Conservation (phyloP, 1,139 yeast genomes). For the Geotrichum europaeum region DNA sequence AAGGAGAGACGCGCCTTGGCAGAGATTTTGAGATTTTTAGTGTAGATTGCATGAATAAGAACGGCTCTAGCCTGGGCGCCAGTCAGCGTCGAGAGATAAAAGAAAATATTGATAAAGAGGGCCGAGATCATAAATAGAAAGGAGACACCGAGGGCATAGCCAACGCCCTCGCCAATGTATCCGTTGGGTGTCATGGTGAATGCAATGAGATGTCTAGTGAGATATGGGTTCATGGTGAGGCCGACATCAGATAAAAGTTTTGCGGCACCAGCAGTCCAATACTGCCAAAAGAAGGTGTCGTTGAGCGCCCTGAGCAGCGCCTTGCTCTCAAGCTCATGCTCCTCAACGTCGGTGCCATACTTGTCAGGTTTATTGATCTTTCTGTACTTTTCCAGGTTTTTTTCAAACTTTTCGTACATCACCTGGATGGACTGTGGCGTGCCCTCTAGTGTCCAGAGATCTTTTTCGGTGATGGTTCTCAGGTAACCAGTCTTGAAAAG, state of each 20-base stretch:
- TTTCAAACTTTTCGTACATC: conserved; percentile 39
- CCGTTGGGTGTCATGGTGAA: conserved; percentile 33
- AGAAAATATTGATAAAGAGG: conserved; percentile 54
- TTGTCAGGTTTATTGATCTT: conserved; percentile 22
- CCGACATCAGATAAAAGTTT: conserved; percentile 46
- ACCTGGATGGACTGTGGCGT: conserved; percentile 46
- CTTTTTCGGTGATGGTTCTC: conserved; percentile 59
- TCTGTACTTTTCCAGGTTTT: conserved; percentile 38
- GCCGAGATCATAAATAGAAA: conserved; percentile 45
- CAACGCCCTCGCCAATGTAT: conserved; percentile 47
- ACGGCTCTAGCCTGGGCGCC: conserved; percentile 68
- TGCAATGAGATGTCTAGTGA: conserved; percentile 49
- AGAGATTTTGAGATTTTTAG: conserved; percentile 58
- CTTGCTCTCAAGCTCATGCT: conserved; percentile 26
- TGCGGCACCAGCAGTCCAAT: conserved; percentile 41
- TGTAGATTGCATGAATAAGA: conserved; percentile 57
- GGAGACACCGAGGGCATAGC: conserved; percentile 54
- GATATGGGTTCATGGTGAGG: conserved; percentile 45
- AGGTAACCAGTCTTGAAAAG: conserved; percentile 48
- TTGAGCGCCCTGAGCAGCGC: conserved; percentile 45
- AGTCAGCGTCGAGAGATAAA: conserved; percentile 53
- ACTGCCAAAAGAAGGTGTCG: conserved; percentile 51
- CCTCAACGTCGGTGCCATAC: conserved; percentile 29
- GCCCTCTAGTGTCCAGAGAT: conserved; percentile 50
- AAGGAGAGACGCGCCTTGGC: conserved; percentile 54